These are phyloP conservation scores for Cordia subcordata DNA, from an alignment of 257 asterid species.

Conservation along the genomic window DNA sequence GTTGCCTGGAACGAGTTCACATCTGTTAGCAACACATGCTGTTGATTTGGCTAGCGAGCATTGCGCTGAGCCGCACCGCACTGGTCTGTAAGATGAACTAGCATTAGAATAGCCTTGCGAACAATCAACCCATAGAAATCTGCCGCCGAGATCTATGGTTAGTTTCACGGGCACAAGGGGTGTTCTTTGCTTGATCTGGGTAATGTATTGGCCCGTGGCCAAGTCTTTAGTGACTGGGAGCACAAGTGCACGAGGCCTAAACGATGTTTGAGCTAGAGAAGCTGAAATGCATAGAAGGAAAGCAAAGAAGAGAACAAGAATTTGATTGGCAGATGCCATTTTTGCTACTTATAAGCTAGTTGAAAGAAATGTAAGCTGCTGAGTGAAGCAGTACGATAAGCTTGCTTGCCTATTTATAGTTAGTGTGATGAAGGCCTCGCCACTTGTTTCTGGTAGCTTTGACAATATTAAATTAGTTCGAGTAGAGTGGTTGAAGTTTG, in stretches of 20 bases:
- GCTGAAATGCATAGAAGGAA: constrained; percentile 4
- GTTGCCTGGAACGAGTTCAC: constrained; percentile 38
- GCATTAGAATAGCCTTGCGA: constrained; percentile 11
- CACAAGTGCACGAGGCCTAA: constrained; percentile 15
- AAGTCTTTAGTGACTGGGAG: constrained; percentile 24
- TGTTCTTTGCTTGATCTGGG: constrained; percentile 29
- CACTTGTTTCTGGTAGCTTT: neutral
- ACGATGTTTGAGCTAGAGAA: constrained; percentile 14
- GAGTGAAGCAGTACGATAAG: neutral
- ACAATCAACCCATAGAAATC: constrained; percentile 29
- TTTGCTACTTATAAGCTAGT: neutral
- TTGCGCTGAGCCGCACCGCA: constrained; percentile 10
- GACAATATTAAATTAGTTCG: no score
- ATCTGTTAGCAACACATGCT: constrained; percentile 39
- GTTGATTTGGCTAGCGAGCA: neutral
- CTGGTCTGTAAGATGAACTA: constrained; percentile 18
- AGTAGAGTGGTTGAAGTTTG: no score
- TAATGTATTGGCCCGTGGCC: constrained; percentile 22
- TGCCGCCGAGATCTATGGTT: constrained; percentile 27
- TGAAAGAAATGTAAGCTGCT: neutral
- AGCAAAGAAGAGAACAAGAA: neutral
- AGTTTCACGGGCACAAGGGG: constrained; percentile 21
- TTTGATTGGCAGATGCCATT: neutral
- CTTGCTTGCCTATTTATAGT: neutral
- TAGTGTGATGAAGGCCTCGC: neutral